These are phyloP conservation scores for Megacollybia marginata DNA, from an alignment of 768 basidiomycete species.

Conservation along the genomic window DNA sequence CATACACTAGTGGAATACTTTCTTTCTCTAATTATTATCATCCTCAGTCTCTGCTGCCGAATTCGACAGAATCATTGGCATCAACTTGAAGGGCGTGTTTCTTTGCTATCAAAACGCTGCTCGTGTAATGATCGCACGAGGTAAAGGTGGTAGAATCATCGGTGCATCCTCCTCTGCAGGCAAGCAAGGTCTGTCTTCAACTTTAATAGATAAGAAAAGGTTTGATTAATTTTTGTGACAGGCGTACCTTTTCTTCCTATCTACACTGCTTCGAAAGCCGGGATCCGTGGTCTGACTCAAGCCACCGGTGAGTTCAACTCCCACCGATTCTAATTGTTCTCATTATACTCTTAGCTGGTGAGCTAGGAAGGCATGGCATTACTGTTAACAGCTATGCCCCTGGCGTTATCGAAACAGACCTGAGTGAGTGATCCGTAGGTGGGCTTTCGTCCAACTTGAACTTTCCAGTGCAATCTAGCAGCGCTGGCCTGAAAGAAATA, in stretches of 20 bases:
- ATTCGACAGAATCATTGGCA: conserved; percentile 16
- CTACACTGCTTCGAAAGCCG: conserved; percentile 25
- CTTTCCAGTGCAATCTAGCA: too few species aligned
- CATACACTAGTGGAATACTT: not conserved
- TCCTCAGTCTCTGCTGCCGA: conserved; percentile 11
- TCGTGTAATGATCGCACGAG: conserved; percentile 29
- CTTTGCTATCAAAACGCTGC: conserved; percentile 34
- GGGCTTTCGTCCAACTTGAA: too few species aligned
- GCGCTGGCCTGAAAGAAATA: too few species aligned
- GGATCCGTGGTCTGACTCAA: conserved; percentile 20
- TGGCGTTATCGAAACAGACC: not conserved
- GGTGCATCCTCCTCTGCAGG: conserved; percentile 16
- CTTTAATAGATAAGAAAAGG: not conserved
- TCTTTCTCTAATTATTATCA: not conserved
- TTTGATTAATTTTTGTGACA: conserved; percentile 1
- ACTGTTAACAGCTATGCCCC: conserved; percentile 4
- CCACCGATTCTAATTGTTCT: too few species aligned
- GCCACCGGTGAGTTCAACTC: not conserved
- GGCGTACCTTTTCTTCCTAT: conserved; percentile 7
- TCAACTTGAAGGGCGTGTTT: conserved; percentile 27
- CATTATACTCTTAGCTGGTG: not conserved
- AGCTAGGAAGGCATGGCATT: conserved; percentile 4
- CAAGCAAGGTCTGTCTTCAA: conserved; percentile 5
- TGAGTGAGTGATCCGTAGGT: too few species aligned
- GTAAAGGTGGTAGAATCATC: conserved; percentile 30